phyloP scores from a whole-genome alignment of 2,329 filamentous ascomycete genomes.

The Chaetothyriales sp. region DNA sequence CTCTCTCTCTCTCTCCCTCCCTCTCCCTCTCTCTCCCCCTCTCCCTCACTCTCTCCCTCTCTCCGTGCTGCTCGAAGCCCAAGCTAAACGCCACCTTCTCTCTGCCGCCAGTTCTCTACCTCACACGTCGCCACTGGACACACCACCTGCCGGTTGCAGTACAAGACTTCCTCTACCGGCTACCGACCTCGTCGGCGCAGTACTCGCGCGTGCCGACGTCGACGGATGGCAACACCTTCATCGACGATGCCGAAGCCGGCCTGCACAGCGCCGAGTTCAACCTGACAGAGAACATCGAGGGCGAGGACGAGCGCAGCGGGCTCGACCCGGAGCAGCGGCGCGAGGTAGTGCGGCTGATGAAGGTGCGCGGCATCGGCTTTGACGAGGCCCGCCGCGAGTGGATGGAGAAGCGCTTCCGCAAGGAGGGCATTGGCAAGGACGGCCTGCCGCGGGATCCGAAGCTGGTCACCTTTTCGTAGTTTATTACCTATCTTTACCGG shows the following conservation, averaged over 20 bases:
- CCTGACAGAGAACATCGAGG: conserved; percentile 63
- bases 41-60: background rate
- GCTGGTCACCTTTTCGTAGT: conserved; percentile 65
- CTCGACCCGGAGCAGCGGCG: conserved; percentile 68
- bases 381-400: conserved; percentile 81
- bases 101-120: conserved; percentile 52
- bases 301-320: conserved; percentile 62
- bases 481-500: background rate
- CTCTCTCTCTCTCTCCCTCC: background rate
- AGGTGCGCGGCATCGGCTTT: conserved; percentile 64
- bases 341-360: conserved; percentile 84
- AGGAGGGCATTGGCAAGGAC: conserved; percentile 77
- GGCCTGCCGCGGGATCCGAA: conserved; percentile 82
- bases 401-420: conserved; percentile 73
- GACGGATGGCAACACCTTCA: conserved; percentile 56
- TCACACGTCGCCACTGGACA: conserved; percentile 67
- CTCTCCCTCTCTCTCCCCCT: conserved; percentile 1
- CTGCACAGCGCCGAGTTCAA: conserved; percentile 75
- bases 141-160: conserved; percentile 43
- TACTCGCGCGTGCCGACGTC: conserved; percentile 62
- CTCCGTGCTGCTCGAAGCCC: background rate
- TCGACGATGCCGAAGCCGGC: conserved; percentile 74
- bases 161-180: conserved; percentile 23
- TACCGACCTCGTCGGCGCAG: conserved; percentile 35
- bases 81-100: conserved; percentile 7